phyloP scores from a whole-genome alignment of 768 basidiomycete genomes.

The Lepiota brunneoincarnata region DNA sequence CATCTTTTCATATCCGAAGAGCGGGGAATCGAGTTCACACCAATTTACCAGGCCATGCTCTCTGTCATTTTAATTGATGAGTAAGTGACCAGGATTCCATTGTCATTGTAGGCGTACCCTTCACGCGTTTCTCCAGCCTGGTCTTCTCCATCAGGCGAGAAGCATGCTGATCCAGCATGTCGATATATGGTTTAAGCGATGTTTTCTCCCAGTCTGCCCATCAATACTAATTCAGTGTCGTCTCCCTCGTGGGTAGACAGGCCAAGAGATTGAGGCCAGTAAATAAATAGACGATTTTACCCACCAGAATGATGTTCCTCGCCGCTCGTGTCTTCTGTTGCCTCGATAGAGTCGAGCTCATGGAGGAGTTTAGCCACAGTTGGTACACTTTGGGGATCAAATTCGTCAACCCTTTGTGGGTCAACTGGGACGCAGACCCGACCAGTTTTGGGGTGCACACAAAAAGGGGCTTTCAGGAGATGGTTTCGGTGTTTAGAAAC shows the following conservation, averaged over 20 bases:
- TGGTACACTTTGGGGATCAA: conserved; percentile 84
- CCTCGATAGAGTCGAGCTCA: conserved; percentile 51
- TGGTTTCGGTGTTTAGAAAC: conserved; percentile 98
- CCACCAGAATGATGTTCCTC: conserved; percentile 50
- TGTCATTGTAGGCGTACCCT: conserved; percentile 25
- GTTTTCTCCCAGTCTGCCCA: conserved; percentile 79
- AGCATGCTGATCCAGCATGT: conserved; percentile 81
- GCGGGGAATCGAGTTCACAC: too few species aligned
- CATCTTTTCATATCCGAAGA: too few species aligned
- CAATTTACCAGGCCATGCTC: conserved; percentile 7
- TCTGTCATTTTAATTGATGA: not conserved
- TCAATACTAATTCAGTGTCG: not conserved
- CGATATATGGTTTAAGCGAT: conserved; percentile 84
- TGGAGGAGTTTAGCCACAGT: conserved; percentile 80
- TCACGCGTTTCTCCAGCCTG: conserved; percentile 44
- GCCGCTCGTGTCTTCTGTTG: conserved; percentile 7
- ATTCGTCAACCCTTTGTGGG: conserved; percentile 67
- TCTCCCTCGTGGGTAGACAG: too few species aligned
- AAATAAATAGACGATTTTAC: conserved; percentile 3
- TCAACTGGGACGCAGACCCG: conserved; percentile 94
- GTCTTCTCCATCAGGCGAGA: conserved; percentile 54
- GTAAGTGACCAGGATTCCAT: not conserved
- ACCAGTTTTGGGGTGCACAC: conserved; percentile 94
- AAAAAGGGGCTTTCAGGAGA: conserved; percentile 96
- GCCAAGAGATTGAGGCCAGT: conserved; percentile 2